Conservation (phyloP, 2,329 filamentous ascomycete genomes). For the Claviceps africana region DNA sequence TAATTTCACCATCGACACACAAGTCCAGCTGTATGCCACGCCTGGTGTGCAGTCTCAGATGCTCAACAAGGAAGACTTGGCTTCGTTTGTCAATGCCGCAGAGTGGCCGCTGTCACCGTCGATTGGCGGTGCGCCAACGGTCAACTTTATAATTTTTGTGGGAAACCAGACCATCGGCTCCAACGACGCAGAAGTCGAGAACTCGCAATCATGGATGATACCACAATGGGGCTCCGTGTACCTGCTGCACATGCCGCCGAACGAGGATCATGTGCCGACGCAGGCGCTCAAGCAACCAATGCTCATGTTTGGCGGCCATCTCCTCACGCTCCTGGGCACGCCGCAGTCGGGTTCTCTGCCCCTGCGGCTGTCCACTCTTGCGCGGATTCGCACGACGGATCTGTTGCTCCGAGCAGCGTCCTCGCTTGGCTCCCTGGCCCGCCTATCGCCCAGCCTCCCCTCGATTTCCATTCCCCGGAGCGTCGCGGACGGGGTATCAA, state of each 20-base stretch:
- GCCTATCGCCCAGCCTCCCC: slow-evolving; percentile 68
- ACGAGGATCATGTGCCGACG: slow-evolving; percentile 39
- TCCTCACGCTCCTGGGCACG: slow-evolving; percentile 75
- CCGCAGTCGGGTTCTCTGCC: slow-evolving; percentile 73
- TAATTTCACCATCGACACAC: slow-evolving; percentile 91
- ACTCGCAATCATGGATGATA: slow-evolving; percentile 66
- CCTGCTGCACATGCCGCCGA: slow-evolving; percentile 35
- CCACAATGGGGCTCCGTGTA: slow-evolving; percentile 82
- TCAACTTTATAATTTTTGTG: slow-evolving; percentile 91
- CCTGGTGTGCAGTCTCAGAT: slow-evolving; percentile 49
- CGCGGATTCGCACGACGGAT: slow-evolving; percentile 72
- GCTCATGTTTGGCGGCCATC: slow-evolving; percentile 79
- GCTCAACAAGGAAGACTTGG: slow-evolving; percentile 72
- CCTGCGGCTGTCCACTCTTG: slow-evolving; percentile 69
- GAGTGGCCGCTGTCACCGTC: slow-evolving; percentile 95
- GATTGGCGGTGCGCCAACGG: slow-evolving; percentile 81
- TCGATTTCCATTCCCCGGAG: slow-evolving; percentile 82
- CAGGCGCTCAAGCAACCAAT: slow-evolving; percentile 64
- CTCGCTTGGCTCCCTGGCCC: slow-evolving; percentile 81
- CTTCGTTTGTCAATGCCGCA: slow-evolving; percentile 91
- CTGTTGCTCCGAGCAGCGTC: slow-evolving; percentile 81
- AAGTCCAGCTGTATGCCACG: slow-evolving; percentile 85
- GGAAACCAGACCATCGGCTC: slow-evolving; percentile 58
- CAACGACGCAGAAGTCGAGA: slow-evolving; percentile 26
- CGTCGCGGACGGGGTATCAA: slow-evolving; percentile 74